These are phyloP conservation scores for Cadophora luteo-olivacea DNA, from an alignment of 2,329 filamentous ascomycete genomes.

Conservation along the genomic window DNA sequence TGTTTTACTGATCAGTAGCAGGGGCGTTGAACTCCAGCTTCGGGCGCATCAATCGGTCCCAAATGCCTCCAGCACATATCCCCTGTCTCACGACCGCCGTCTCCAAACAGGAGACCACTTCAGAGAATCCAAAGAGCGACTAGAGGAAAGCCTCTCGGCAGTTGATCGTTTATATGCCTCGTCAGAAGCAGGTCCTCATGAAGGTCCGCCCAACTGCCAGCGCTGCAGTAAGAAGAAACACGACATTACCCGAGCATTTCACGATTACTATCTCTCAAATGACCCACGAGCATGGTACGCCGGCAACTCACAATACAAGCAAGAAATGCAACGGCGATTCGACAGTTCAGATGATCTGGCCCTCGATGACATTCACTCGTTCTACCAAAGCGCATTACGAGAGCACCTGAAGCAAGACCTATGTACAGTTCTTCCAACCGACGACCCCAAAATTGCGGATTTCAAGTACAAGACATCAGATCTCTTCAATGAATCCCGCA, in stretches of 20 bases:
- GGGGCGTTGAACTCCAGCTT: conserved; percentile 31
- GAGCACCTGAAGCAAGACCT: conserved; percentile 38
- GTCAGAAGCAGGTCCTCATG: conserved; percentile 32
- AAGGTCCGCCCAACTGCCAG: conserved; percentile 36
- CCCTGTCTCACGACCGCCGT: conserved; percentile 37
- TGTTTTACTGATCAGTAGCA: conserved; percentile 21
- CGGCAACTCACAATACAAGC: conserved; percentile 30
- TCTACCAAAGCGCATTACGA: conserved; percentile 35
- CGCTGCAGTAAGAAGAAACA: conserved; percentile 35
- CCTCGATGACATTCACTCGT: conserved; percentile 36
- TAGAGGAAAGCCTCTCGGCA: conserved; percentile 33
- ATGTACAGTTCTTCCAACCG: conserved; percentile 23
- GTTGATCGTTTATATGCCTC: conserved; percentile 32
- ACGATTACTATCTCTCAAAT: conserved; percentile 39
- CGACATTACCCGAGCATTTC: conserved; percentile 38
- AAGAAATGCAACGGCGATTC: conserved; percentile 35
- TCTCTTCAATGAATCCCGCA: conserved; percentile 26
- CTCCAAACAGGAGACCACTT: conserved; percentile 36
- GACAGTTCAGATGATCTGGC: conserved; percentile 30
- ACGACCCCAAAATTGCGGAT: conserved; percentile 18
- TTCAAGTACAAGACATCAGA: conserved; percentile 7
- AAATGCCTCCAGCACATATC: conserved; percentile 24
- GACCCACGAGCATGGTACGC: conserved; percentile 37
- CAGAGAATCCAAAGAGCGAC: conserved; percentile 32
- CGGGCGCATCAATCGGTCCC: conserved; percentile 12